phyloP scores from a whole-genome alignment of 495 filamentous ascomycete species.

The Aspergillus affinis region DNA sequence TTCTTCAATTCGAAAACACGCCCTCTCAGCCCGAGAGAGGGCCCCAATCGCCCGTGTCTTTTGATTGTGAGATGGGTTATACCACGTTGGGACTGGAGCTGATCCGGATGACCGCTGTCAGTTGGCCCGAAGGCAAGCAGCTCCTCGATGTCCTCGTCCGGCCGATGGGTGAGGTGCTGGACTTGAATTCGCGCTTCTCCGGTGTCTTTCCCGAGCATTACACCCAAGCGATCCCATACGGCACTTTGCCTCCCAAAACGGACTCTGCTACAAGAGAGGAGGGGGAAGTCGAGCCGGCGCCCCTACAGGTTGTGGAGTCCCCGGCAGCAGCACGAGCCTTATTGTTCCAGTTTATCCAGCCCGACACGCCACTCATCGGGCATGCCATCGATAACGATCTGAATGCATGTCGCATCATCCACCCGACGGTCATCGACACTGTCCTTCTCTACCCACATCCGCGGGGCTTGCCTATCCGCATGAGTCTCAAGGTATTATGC shows the following conservation, averaged over 20 bases:
- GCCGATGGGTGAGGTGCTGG: slow-evolving; percentile 79
- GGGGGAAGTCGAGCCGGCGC: slow-evolving; percentile 21
- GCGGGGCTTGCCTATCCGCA: slow-evolving; percentile 70
- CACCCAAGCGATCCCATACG: slow-evolving; percentile 63
- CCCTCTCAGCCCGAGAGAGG: slow-evolving; percentile 54
- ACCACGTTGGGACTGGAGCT: slow-evolving; percentile 84
- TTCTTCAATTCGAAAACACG: slow-evolving; percentile 78
- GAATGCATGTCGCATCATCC: slow-evolving; percentile 76
- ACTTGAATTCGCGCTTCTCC: slow-evolving; percentile 87
- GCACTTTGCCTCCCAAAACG: slow-evolving; percentile 20
- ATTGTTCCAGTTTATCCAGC: slow-evolving; percentile 67
- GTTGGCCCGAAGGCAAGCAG: slow-evolving; percentile 75
- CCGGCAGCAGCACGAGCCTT: slow-evolving; percentile 70
- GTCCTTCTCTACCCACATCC: slow-evolving; percentile 78
- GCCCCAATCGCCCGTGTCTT: slow-evolving; percentile 57
- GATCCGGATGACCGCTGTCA: slow-evolving; percentile 79
- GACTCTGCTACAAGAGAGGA: slow-evolving; percentile 13
- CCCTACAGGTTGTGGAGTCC: slow-evolving; percentile 67
- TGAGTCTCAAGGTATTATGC: slow-evolving; percentile 70
- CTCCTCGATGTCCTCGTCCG: slow-evolving; percentile 83
- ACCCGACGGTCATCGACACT: slow-evolving; percentile 83
- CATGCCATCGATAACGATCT: slow-evolving; percentile 96
- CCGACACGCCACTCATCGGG: slow-evolving; percentile 79
- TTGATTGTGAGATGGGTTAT: slow-evolving; percentile 99
- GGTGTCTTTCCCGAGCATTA: slow-evolving; percentile 78